Evolutionary conservation across 1,139 yeast species (phyloP).

Genomic region (Eremothecium cymbalariae): DNA sequence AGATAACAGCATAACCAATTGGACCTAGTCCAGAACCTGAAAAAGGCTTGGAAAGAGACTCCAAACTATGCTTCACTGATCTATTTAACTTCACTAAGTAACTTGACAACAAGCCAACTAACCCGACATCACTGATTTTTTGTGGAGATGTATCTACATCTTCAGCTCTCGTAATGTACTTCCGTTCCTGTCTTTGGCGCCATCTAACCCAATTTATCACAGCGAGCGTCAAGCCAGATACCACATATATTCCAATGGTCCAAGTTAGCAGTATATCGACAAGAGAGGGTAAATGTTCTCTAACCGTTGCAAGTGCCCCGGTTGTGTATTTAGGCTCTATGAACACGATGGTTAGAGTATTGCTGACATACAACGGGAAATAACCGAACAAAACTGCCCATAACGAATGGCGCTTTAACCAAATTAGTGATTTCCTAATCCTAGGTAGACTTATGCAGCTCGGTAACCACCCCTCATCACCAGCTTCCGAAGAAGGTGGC

Average conservation of each 20-base stretch:
- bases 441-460: conserved; percentile 1
- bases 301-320: conserved; percentile 22
- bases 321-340: conserved; percentile 19
- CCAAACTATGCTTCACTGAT: conserved; percentile 13
- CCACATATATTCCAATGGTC: conserved; percentile 15
- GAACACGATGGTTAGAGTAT: conserved; percentile 19
- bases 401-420: conserved; percentile 19
- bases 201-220: conserved; percentile 2
- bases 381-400: conserved; percentile 15
- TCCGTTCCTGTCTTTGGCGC: conserved; percentile 6
- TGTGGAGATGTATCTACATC: conserved; percentile 15
- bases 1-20: too few relatives aligned
- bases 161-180: conserved; percentile 8
- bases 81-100: conserved; percentile 20
- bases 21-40: too few relatives aligned
- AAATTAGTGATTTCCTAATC: conserved; percentile 8
- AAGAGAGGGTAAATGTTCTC: conserved; percentile 20
- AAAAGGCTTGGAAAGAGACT: too few relatives aligned
- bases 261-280: conserved; percentile 14
- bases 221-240: conserved; percentile 17
- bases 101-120: conserved; percentile 24
- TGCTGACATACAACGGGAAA: conserved; percentile 23
- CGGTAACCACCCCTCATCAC: neutral
- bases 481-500: neutral
- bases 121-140: conserved; percentile 20